Evolutionary conservation across 2,329 filamentous ascomycete genomes (phyloP), one percentile per base, ranked within the genome.

Genomic region (Rhynchosporium agropyri): DNA sequence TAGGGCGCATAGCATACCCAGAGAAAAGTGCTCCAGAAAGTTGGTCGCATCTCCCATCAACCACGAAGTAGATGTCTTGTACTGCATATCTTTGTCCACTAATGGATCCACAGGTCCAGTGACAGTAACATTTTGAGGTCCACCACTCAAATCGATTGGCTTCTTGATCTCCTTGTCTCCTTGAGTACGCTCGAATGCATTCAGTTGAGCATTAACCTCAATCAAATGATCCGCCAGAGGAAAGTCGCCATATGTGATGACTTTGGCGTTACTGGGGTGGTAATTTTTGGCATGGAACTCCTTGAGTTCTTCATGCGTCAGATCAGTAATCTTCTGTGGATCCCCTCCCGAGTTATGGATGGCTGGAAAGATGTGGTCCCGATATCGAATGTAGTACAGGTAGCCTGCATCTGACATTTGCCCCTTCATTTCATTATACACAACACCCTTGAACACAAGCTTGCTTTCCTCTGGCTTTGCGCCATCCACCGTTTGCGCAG

Each of bases 341-440:
- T 99, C 95, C 60, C 95, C 95, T 40, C 95, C 95, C 1, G 94
- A 98, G 78, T 99, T 98, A 79, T 99, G 90, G 75, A 99, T 89
- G 43, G 89, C 89, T 0, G 95, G 95, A 74, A 96, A 95, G 60
- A 99, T 91, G 74, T 95, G 89, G 71, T 98, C 92, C 74, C 96
- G 92, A 77, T 96, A 99, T 59, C 89, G 85, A 69, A 97, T 96
- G 76, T 97, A 98, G 80, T 91, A 99, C 0, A 98, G 81, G 72
- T 99, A 99, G 69, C 92, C 92, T 6, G 94, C 92, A 76, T 99
- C 95, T 2, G 95, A 98, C 88, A 98, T 96, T 74, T 97, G 93
- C 0, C 95, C 95, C 79, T 99, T 99, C 95, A 99, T 99, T 79
- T 99, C 95, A 73, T 99, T 99, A 79, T 98, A 98, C 0, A 98